These are phyloP conservation scores for Jimgerdemannia lactiflua DNA, from an alignment of 192 early-diverging fungal species.

Conservation along the genomic window DNA sequence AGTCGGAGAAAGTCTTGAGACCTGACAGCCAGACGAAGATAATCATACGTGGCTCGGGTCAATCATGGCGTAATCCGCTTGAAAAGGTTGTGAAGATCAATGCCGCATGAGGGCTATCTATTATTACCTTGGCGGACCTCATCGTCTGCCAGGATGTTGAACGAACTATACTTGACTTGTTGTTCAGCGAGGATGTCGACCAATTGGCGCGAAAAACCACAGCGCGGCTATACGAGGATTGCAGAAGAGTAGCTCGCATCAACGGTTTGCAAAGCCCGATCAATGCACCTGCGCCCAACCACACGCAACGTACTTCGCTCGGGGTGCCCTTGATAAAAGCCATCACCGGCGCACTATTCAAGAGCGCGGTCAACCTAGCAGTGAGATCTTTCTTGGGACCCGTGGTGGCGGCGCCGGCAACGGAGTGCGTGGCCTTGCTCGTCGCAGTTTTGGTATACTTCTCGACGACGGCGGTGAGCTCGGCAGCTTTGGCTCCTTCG, in stretches of 20 bases:
- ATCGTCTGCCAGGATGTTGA: constrained; percentile 88
- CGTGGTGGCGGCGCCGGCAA: constrained; percentile 20
- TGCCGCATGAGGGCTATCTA: constrained; percentile 32
- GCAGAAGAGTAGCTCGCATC: not conserved
- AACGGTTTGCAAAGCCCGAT: not conserved
- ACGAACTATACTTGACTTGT: constrained; percentile 76
- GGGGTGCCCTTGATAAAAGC: constrained; percentile 95
- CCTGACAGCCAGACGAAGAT: not conserved
- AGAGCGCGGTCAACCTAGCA: constrained; percentile 66
- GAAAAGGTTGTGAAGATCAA: not conserved
- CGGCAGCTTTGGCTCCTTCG: constrained; percentile 86
- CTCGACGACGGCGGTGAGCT: constrained; percentile 66
- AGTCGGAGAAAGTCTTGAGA: constrained; percentile 48
- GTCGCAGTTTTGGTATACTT: constrained; percentile 54
- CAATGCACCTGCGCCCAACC: not conserved
- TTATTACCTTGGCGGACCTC: constrained; percentile 89
- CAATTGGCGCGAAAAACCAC: constrained; percentile 87
- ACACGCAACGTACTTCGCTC: constrained; percentile 18
- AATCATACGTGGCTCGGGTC: not conserved
- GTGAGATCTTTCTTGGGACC: constrained; percentile 30
- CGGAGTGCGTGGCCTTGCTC: constrained; percentile 17
- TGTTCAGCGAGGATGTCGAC: constrained; percentile 77
- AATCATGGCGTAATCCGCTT: not conserved
- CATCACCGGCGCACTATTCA: constrained; percentile 79
- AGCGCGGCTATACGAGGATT: constrained; percentile 64